A percentile compares a stretch with the other conserved stretches of the same genome.
phyloP scores from a whole-genome alignment of 192 early-diverging fungal species.

The Entophlyctis luteolus region DNA sequence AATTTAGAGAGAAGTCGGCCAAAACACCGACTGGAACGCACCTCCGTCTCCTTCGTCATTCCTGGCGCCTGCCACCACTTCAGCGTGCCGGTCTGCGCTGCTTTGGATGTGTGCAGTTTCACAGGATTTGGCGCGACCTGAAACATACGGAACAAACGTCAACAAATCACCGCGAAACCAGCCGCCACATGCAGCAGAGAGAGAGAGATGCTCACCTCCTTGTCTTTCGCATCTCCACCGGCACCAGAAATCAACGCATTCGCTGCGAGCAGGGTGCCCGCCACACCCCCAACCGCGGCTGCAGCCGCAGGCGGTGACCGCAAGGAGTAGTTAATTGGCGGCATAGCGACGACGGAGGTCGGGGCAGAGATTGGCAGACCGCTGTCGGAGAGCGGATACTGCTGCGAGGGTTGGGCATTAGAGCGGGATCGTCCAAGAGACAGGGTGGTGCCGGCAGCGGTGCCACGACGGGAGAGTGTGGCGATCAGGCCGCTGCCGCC shows the following conservation, averaged over 20 bases:
- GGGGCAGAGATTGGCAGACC: slow-evolving; percentile 15
- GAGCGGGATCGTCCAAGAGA: neutral
- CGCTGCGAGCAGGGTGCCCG: too few relatives aligned
- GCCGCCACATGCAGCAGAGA: too few relatives aligned
- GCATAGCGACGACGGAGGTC: neutral
- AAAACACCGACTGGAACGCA: neutral
- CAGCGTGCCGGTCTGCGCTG: slow-evolving; percentile 9
- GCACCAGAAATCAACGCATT: neutral
- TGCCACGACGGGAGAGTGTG: neutral
- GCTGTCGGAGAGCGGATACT: neutral
- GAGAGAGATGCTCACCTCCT: slow-evolving; percentile 10
- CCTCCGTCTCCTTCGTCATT: slow-evolving; percentile 13
- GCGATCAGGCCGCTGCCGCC: neutral
- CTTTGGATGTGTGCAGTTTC: slow-evolving; percentile 12
- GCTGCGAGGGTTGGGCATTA: too few relatives aligned
- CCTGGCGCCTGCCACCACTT: slow-evolving; percentile 30
- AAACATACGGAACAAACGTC: neutral
- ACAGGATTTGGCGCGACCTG: slow-evolving; percentile 14
- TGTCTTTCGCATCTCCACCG: neutral
- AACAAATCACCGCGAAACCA: too few relatives aligned
- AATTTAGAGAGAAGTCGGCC: neutral
- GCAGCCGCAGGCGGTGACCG: neutral
- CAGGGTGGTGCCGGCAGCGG: neutral
- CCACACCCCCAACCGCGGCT: too few relatives aligned
- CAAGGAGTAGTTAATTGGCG: slow-evolving; percentile 13